phyloP scores from a whole-genome alignment of 1,139 yeast genomes.

The Hansenula sp. region DNA sequence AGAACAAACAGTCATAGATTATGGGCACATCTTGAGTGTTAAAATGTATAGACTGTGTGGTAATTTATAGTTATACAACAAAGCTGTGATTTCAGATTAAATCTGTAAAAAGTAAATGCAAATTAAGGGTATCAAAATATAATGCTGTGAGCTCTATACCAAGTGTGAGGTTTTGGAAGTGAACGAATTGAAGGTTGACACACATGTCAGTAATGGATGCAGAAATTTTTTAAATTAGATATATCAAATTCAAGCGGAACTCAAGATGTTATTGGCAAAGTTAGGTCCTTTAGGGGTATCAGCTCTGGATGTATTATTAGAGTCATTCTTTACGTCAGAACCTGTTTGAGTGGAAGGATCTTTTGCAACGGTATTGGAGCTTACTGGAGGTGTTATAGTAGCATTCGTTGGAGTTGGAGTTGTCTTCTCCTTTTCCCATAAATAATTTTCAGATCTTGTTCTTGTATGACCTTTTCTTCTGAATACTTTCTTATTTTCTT shows the following conservation, averaged over 20 bases:
- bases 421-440: conserved; percentile 1
- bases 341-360: neutral
- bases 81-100: too few relatives aligned
- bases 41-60: too few relatives aligned
- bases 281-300: conserved; percentile 17
- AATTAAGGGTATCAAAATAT: too few relatives aligned
- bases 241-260: conserved; percentile 12
- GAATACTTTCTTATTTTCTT: neutral
- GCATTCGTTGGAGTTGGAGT: neutral
- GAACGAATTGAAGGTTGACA: neutral
- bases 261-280: conserved; percentile 25
- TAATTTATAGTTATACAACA: too few relatives aligned
- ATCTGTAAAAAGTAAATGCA: neutral
- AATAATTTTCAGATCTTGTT: conserved; percentile 12
- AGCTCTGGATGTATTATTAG: neutral
- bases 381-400: conserved; percentile 1
- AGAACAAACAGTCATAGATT: conserved; percentile 16
- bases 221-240: too few relatives aligned
- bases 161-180: too few relatives aligned
- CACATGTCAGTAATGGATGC: too few relatives aligned
- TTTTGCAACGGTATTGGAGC: neutral
- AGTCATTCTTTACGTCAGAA: neutral
- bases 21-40: too few relatives aligned
- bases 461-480: conserved; percentile 10
- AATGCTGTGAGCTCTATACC: too few relatives aligned